phyloP scores from a whole-genome alignment of 202 grass and related monocot species.

The Digitaria exilis region DNA sequence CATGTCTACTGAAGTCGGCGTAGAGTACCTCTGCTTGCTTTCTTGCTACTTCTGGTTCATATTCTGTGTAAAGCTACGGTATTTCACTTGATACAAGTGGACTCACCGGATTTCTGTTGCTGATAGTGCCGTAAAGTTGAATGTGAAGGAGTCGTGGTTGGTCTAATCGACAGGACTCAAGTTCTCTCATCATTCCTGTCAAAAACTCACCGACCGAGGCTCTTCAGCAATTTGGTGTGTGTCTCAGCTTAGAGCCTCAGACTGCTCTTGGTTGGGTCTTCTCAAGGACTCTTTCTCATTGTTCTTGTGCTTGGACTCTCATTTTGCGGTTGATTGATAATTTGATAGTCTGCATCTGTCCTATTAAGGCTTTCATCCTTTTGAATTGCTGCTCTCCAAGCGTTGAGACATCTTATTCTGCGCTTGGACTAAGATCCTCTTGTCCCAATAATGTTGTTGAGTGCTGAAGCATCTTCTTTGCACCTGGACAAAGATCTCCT shows the following conservation, averaged over 20 bases:
- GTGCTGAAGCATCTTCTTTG: conserved; percentile 19
- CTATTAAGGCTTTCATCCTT: not conserved
- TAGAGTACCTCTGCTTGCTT: conserved; percentile 47
- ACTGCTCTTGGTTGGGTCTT: conserved; percentile 45
- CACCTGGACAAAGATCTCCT: not conserved
- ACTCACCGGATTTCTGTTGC: conserved; percentile 35
- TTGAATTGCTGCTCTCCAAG: not conserved
- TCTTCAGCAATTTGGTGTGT: not conserved
- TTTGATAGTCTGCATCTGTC: not conserved
- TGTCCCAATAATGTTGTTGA: not conserved
- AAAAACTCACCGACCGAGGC: not conserved
- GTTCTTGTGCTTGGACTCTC: not conserved
- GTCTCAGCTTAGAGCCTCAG: not conserved
- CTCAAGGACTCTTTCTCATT: not conserved
- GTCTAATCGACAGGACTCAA: conserved; percentile 41
- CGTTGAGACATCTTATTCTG: not conserved
- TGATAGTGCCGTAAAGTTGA: conserved; percentile 42
- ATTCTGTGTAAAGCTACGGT: conserved; percentile 60
- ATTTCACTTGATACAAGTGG: conserved; percentile 73
- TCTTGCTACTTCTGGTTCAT: conserved; percentile 77
- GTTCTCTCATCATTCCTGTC: not conserved
- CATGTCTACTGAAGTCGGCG: conserved; percentile 66
- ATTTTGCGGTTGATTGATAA: not conserved
- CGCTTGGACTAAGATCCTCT: not conserved
- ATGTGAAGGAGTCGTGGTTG: conserved; percentile 42